Conservation (phyloP, 352 stramenopile genomes). For the Phytophthora tentaculata region DNA sequence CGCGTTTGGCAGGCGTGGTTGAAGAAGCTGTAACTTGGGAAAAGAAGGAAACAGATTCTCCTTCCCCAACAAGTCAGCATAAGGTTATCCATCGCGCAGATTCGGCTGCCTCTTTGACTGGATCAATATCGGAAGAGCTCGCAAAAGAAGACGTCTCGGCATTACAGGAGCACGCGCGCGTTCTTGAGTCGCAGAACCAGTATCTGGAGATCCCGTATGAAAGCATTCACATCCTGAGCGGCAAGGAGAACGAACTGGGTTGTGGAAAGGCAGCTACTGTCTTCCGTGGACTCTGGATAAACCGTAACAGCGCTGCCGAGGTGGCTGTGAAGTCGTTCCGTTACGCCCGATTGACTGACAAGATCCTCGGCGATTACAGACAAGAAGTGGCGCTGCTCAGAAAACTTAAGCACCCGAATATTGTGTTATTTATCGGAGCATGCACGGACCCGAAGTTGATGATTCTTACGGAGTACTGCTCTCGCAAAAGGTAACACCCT, state of each 20-base stretch:
- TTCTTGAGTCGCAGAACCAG: slow-evolving; percentile 87
- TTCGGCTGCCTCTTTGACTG: slow-evolving; percentile 48
- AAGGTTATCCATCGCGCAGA: slow-evolving; percentile 46
- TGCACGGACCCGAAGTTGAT: slow-evolving; percentile 90
- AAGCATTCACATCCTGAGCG: slow-evolving; percentile 85
- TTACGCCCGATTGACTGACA: slow-evolving; percentile 89
- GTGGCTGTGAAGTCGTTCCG: slow-evolving; percentile 89
- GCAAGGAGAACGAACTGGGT: slow-evolving; percentile 89
- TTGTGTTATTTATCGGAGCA: slow-evolving; percentile 91
- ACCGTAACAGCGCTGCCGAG: slow-evolving; percentile 80
- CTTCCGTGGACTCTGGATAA: slow-evolving; percentile 89
- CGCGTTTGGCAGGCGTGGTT: slow-evolving; percentile 30
- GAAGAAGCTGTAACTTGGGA: slow-evolving; percentile 36
- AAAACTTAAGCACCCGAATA: slow-evolving; percentile 91
- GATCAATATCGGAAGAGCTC: slow-evolving; percentile 55
- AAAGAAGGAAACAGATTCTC: slow-evolving; percentile 31
- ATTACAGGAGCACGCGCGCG: slow-evolving; percentile 79
- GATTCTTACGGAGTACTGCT: slow-evolving; percentile 92
- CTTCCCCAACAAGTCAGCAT: slow-evolving; percentile 25
- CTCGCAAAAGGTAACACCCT: slow-evolving; percentile 89
- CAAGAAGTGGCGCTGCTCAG: slow-evolving; percentile 86
- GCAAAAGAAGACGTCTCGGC: slow-evolving; percentile 69
- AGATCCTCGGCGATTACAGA: slow-evolving; percentile 87
- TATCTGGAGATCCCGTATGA: slow-evolving; percentile 90
- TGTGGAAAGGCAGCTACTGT: slow-evolving; percentile 88